phyloP scores from a whole-genome alignment of 225 moss, liverwort and hornwort genomes.

The Straminergon stramineum region DNA sequence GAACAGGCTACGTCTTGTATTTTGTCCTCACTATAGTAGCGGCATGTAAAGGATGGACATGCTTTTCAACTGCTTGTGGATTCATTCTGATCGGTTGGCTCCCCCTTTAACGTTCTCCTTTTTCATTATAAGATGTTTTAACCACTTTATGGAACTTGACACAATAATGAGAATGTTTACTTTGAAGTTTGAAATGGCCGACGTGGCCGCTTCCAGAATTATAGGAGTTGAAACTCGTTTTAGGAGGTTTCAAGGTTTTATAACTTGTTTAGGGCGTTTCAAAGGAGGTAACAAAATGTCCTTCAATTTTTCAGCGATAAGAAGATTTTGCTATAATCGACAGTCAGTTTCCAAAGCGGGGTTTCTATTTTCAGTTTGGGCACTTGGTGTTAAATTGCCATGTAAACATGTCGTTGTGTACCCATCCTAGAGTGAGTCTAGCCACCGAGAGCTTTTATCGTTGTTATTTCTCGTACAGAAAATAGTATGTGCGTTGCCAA shows the following conservation, averaged over 20 bases:
- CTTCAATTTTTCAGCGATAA: neutral
- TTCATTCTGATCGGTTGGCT: conserved; percentile 38
- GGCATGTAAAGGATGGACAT: conserved; percentile 36
- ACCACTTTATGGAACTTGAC: neutral
- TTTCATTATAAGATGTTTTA: neutral
- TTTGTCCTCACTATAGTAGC: conserved; percentile 33
- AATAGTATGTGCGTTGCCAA: neutral
- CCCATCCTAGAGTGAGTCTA: neutral
- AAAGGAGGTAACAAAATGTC: neutral
- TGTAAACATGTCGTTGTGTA: neutral
- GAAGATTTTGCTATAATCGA: neutral
- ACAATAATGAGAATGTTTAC: neutral
- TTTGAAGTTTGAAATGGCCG: neutral
- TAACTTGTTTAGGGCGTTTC: neutral
- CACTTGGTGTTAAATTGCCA: neutral
- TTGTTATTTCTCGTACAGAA: neutral
- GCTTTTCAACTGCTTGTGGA: conserved; percentile 48
- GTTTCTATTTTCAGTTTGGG: neutral
- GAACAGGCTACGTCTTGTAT: conserved; percentile 28
- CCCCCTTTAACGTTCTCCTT: neutral
- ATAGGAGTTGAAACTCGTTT: neutral
- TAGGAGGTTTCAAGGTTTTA: neutral
- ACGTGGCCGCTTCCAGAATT: neutral
- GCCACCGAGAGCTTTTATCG: neutral
- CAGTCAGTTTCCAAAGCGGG: neutral